Evolutionary conservation across 2,329 filamentous ascomycete species (phyloP), one percentile per base, ranked within the genome.

Genomic region (Fusarium sacchari): DNA sequence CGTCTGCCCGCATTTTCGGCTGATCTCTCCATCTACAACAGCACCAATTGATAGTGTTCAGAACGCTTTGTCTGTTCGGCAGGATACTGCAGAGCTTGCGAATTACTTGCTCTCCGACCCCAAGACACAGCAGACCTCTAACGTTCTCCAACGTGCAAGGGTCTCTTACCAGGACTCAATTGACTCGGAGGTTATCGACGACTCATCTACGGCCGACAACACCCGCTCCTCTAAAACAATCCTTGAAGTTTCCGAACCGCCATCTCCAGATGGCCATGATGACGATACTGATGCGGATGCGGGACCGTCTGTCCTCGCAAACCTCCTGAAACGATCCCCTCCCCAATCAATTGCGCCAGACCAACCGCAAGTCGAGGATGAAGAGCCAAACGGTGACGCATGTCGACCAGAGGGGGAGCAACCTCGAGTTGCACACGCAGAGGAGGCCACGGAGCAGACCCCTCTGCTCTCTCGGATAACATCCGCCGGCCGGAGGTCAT

Each of bases 21-120:
- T 64, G 32, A 66, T 63, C 53, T 40, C 55, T 32, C 43, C 37
- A 6, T 42, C 28, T 43, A 28, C 36, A 53, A 46, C 72, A 89
- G 87, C 84, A 43, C 86, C 87, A 24, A 79, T 89, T 82, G 93
- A 96, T 79, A 92, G 90, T 76, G 88, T 90, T 24, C 90, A 94
- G 76, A 93, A 94, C 81, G 93, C 94, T 39, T 90, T 91, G 67
- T 93, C 91, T 73, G 92, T 97, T 44, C 92, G 95, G 72, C 92
- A 96, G 82, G 92, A 96, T 79, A 97, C 95, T 6, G 94, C 94
- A 58, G 94, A 97, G 82, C 87, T 97, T 64, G 95, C 95, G 47
- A 94, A 90, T 24, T 94, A 95, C 80, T 91, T 94, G 56, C 88
- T 97, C 34, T 92, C 92, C 43, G 90, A 93, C 76, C 87, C 88